Evolutionary conservation across 176 grass and related monocot species (phyloP), one percentile per base, ranked within the genome.

Genomic region (Oryza coarctata): DNA sequence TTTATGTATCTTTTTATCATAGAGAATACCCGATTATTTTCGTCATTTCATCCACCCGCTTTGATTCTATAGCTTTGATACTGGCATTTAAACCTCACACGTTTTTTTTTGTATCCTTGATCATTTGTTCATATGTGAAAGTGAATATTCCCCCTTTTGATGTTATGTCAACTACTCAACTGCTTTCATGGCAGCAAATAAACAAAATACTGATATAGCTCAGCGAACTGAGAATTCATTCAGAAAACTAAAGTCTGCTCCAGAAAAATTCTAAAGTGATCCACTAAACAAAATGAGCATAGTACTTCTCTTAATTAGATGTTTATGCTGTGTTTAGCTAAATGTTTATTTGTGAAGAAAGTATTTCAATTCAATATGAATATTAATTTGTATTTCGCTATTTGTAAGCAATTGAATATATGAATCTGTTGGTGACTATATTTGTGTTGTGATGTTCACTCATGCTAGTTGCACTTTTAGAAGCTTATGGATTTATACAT

Each of bases 381-480:
- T 28, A n/a, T 43, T 20, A 7, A 23, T 63, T 77, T 64, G 25
- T 45, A 9, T 27, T 33, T 23, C 36, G 34, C 3, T 72, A 73
- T 57, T 65, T 73, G 0, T 64, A 55, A 78, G 40, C 35, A 77
- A 47, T 58, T 52, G 17, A 20, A 52, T 18, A 32, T 71, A 57
- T 45, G 11, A 14, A 33, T 70, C 67, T 65, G 57, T n/a, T 72
- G 22, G 35, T 55, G 41, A 62, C 41, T 68, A 74, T 39, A 31
- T 75, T 39, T 52, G 62, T 12, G 43, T 77, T 15, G 1, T 82
- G 79, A 44, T 71, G 31, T 33, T 81, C 65, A 28, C 18, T 77
- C 23, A 70, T 70, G 12, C 38, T 41, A 81, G 34, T 60, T 87
- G 28, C 60, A 78, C 75, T 57, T 29, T 25, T 60, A 75, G 1